These are phyloP conservation scores for Diplocarpon rosae DNA, from an alignment of 2,329 filamentous ascomycete genomes.

Conservation along the genomic window DNA sequence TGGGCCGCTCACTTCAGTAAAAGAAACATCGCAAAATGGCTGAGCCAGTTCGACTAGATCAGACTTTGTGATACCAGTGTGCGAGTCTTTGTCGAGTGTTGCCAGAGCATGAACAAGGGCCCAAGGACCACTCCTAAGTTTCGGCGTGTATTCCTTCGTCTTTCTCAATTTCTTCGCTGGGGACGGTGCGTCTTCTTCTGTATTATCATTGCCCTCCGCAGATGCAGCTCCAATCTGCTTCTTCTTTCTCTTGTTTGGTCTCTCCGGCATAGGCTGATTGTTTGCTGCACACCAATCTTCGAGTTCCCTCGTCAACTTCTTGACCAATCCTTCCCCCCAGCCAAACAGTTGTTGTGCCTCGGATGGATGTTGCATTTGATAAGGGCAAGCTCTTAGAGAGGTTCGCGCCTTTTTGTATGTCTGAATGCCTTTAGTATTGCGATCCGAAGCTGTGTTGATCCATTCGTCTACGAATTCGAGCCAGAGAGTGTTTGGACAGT, in stretches of 20 bases:
- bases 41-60: conserved; percentile 61
- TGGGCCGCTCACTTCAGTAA: conserved; percentile 54
- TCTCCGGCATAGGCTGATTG: conserved; percentile 55
- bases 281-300: conserved; percentile 53
- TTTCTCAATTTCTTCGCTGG: conserved; percentile 46
- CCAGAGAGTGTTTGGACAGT: conserved; percentile 51
- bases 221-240: not conserved
- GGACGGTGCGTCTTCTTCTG: conserved; percentile 6
- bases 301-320: conserved; percentile 52
- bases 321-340: conserved; percentile 61
- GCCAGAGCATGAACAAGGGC: conserved; percentile 59
- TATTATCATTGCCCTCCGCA: conserved; percentile 1
- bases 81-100: conserved; percentile 42
- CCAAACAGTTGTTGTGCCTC: conserved; percentile 64
- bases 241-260: conserved; percentile 34
- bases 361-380: conserved; percentile 52
- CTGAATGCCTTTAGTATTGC: conserved; percentile 58
- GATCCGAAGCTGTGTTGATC: conserved; percentile 57
- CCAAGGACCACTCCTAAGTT: conserved; percentile 62
- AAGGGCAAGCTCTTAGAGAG: conserved; percentile 64
- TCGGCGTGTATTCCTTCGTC: conserved; percentile 58
- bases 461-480: conserved; percentile 68
- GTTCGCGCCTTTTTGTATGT: conserved; percentile 68
- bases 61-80: conserved; percentile 51
- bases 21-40: conserved; percentile 61